Base-by-base conservation (phyloP, 2,329 filamentous ascomycete genomes). In the Coniochaeta prunicola region DNA sequence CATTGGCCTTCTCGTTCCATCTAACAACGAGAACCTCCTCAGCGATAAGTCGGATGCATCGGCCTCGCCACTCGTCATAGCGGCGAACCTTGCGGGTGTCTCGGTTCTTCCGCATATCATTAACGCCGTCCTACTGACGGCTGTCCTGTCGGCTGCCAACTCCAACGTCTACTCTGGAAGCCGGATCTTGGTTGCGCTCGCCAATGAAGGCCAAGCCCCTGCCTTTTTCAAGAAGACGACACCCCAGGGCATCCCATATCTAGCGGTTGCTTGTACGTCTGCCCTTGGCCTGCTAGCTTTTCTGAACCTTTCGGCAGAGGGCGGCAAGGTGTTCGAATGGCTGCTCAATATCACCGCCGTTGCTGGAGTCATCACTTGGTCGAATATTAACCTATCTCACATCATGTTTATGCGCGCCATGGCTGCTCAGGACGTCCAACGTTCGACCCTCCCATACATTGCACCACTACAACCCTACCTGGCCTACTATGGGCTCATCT, bases 61-160 rank as follows among this genome's bases (percentile, higher is more conserved):
- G 0, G 84, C 85, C 2, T 89, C 86, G 2, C 87, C 87, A 5
- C 79, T 89, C 57, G 84, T 87, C 66, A 80, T 87, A 59, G 80
- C 82, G 31, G 81, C 80, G 38, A 76, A 79, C 34, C 77, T 82
- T 19, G 87, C 87, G 31, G 87, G 87, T 42, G 84, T 90, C 59
- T 74, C 76, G 8, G 80, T 83, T 3, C 80, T 91, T 4, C 82
- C 85, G 6, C 76, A 83, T 65, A 86, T 92, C 68, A 86, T 93
- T 77, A 93, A 93, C 71, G 89, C 85, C 17, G 85, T 91, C 8
- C 82, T 93, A 10, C 77, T 93, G 24, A 90, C 89, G 0, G 89
- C 89, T 3, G 90, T 92, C 8, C 84, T 91, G 64, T 90, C 88
- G 0, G 89, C 90, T 6, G 90, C 88, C 60, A 91, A 89, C 73